phyloP scores from a whole-genome alignment of 2,329 filamentous ascomycete species.

The Aspergillus niger region DNA sequence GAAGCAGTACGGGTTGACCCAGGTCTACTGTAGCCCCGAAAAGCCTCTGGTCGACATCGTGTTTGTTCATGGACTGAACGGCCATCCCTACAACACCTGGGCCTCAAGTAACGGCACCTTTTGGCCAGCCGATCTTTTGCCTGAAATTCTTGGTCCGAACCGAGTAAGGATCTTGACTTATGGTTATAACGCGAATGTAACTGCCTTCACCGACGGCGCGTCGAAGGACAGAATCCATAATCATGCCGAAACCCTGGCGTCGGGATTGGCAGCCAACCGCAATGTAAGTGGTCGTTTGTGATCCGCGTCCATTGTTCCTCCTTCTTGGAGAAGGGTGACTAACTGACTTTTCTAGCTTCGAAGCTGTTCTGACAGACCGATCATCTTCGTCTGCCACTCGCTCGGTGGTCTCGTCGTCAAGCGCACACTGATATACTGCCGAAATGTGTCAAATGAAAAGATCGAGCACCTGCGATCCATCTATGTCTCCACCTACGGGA shows the following conservation, averaged over 20 bases:
- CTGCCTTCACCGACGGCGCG: slow-evolving; percentile 53
- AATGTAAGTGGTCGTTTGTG: slow-evolving; percentile 41
- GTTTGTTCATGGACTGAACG: slow-evolving; percentile 71
- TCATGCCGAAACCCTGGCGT: slow-evolving; percentile 70
- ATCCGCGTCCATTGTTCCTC: neutral
- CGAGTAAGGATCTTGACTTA: slow-evolving; percentile 69
- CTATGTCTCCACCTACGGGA: slow-evolving; percentile 72
- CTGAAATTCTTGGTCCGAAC: slow-evolving; percentile 57
- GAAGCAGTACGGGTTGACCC: slow-evolving; percentile 45
- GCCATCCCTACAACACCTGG: slow-evolving; percentile 66
- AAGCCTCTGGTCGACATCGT: slow-evolving; percentile 57
- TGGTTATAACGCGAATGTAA: slow-evolving; percentile 71
- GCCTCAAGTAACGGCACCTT: slow-evolving; percentile 56
- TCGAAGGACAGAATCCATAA: slow-evolving; percentile 69
- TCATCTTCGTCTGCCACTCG: slow-evolving; percentile 76
- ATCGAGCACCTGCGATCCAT: slow-evolving; percentile 68
- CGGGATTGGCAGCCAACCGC: slow-evolving; percentile 64
- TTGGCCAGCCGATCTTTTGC: slow-evolving; percentile 71
- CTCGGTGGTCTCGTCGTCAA: slow-evolving; percentile 74
- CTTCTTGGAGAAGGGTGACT: neutral
- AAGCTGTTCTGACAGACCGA: slow-evolving; percentile 61
- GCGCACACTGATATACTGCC: slow-evolving; percentile 67
- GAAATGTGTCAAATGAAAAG: slow-evolving; percentile 60
- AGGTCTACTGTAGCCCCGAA: slow-evolving; percentile 41
- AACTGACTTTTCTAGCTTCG: slow-evolving; percentile 34